These are phyloP conservation scores for Trypanosoma melophagium DNA, from an alignment of 208 protist species.

Conservation along the genomic window DNA sequence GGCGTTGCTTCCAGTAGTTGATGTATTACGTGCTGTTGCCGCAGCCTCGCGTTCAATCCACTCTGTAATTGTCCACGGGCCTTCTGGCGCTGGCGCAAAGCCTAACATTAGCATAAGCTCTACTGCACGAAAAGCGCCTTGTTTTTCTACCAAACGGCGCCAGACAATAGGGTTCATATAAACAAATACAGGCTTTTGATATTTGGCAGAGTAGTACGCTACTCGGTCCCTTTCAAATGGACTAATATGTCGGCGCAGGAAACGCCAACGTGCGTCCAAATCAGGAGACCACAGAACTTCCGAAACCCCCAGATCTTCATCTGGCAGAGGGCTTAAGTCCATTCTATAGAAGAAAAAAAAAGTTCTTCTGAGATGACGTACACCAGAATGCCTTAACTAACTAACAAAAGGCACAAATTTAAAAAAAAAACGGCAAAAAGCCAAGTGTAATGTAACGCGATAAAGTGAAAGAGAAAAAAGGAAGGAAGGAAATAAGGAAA, in stretches of 20 bases:
- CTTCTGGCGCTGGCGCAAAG: constrained; percentile 26
- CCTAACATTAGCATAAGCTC: constrained; percentile 31
- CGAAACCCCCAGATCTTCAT: constrained; percentile 16
- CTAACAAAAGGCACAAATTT: background rate
- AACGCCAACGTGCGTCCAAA: constrained; percentile 27
- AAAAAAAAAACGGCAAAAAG: constrained; percentile 1
- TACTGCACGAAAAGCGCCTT: constrained; percentile 20
- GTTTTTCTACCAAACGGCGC: constrained; percentile 20
- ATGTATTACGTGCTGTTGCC: background rate
- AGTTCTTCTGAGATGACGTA: too few relatives aligned
- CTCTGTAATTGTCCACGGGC: background rate
- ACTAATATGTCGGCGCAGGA: constrained; percentile 21
- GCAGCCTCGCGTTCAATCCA: constrained; percentile 20
- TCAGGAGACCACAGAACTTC: constrained; percentile 18
- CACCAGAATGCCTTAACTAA: background rate
- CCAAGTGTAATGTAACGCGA: too few relatives aligned
- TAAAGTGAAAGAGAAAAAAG: constrained; percentile 1
- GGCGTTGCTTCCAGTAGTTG: background rate
- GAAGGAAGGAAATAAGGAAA: background rate
- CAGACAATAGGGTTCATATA: constrained; percentile 24
- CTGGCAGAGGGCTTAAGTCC: constrained; percentile 10
- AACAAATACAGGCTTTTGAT: constrained; percentile 29
- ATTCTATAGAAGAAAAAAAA: constrained; percentile 12
- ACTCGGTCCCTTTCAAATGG: constrained; percentile 23
- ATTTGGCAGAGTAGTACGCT: constrained; percentile 23